Evolutionary conservation across 345 rosid genomes (phyloP), one percentile per base, ranked within the genome.

Genomic region (Psidium friedrichsthalianum): DNA sequence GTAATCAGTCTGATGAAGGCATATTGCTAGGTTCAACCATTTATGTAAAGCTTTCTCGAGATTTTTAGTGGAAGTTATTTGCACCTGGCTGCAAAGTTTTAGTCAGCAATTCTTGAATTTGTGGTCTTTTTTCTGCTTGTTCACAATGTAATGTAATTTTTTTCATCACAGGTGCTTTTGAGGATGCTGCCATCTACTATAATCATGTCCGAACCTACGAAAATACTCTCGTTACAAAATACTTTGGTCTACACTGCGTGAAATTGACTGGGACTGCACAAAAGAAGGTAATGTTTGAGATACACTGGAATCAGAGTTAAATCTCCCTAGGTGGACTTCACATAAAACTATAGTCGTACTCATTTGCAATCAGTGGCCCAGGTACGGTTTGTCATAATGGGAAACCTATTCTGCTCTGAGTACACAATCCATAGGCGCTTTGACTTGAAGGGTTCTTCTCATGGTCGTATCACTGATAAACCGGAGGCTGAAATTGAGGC

Each of bases 171-270:
- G 99, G 99, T 98, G 64, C 94, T 98, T 32, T 88, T 96, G 89
- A 94, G 98, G 93, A 98, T 98, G 99, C 94, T 98, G 47, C 97
- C 99, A 2, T 98, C 98, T 98, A 96, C 86, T 98, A 95, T 86
- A 95, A 94, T 87, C 99, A 98, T 91, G 99, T 98, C 42, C 93
- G 95, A 47, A 90, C 98, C 44, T 95, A 92, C 59, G 97, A 98
- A 86, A 92, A 95, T 93, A 98, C 99, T 49, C 87, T 98, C 49
- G 98, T 96, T n/a, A 98, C 98, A 44, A 98, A 93, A 91, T 94
- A 94, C 86, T 98, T 88, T 55, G 99, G 99, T 85, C 97, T 98
- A 52, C 99, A 98, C 86, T 98, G 99, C 82, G 99, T 98, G 44
- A 98, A 93, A 89, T 87, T 94, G 87, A 94, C 95, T 0, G 97